Percentiles rank a stretch among this genome's conserved stretches.
Conservation (phyloP, 1,284 basidiomycete genomes). For the Tetrapyrgos nigripes region DNA sequence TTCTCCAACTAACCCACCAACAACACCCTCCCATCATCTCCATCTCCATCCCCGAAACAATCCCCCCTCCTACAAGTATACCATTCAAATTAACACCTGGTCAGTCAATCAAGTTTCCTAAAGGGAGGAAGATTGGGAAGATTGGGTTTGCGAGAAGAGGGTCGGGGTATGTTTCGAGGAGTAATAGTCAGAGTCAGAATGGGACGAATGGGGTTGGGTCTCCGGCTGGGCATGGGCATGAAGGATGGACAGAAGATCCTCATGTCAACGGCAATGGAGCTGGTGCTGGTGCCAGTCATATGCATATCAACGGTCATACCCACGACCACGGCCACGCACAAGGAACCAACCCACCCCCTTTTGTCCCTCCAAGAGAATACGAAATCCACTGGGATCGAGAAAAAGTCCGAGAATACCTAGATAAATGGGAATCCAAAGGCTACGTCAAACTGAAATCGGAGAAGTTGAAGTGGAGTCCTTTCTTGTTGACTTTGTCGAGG, state of each 20-base stretch:
- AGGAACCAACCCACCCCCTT: conserved; percentile 40
- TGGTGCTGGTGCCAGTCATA: too few species aligned
- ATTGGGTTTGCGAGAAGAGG: conserved; percentile 56
- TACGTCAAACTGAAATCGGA: conserved; percentile 85
- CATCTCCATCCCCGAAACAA: conserved; percentile 66
- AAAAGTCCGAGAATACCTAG: conserved; percentile 72
- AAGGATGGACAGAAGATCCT: too few species aligned
- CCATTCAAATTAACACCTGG: conserved; percentile 72
- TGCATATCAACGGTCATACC: neutral
- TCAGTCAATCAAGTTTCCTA: conserved; percentile 75
- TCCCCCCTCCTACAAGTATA: too few species aligned
- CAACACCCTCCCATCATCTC: conserved; percentile 84
- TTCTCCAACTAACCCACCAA: too few species aligned
- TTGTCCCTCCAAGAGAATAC: conserved; percentile 78
- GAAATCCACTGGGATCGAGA: conserved; percentile 77
- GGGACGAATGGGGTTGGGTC: conserved; percentile 25
- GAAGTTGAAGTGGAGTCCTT: conserved; percentile 95
- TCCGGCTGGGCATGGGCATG: neutral
- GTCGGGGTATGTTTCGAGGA: neutral
- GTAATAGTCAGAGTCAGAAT: neutral
- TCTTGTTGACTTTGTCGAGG: conserved; percentile 79
- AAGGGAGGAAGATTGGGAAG: conserved; percentile 67
- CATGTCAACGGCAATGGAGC: neutral
- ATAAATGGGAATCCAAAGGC: conserved; percentile 80
- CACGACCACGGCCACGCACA: neutral